Evolutionary conservation across 257 asterid genomes (phyloP).

Genomic region (Orobanche coerulescens): DNA sequence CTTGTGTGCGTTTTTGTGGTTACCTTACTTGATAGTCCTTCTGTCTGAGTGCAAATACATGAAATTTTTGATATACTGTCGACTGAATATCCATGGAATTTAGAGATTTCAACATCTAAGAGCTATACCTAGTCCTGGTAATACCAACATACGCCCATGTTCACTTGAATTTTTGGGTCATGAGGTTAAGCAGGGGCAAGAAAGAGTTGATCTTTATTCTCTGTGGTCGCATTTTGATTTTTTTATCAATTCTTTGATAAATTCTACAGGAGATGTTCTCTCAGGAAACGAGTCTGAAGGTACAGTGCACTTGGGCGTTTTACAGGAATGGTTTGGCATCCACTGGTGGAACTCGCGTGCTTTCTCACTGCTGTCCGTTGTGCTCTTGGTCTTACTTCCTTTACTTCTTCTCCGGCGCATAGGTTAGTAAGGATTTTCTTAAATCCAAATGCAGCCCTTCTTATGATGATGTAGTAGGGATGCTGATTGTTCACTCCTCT

Average conservation of each 20-base stretch:
- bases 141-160: too few relatives aligned
- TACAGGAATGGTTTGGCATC: conserved; percentile 91
- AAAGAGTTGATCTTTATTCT: background rate
- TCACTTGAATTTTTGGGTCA: too few relatives aligned
- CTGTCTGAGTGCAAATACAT: background rate
- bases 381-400: conserved; percentile 74
- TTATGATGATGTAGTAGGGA: background rate
- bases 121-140: too few relatives aligned
- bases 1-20: background rate
- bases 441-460: background rate
- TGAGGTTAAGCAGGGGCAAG: background rate
- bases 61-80: background rate
- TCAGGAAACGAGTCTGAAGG: conserved; percentile 74
- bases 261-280: conserved; percentile 72
- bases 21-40: background rate
- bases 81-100: background rate
- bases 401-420: conserved; percentile 73
- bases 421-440: conserved; percentile 43
- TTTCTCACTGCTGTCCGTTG: conserved; percentile 57
- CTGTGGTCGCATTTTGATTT: background rate
- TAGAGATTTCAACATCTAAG: background rate
- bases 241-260: conserved; percentile 4
- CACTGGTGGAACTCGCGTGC: conserved; percentile 95
- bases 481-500: background rate
- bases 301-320: conserved; percentile 67